A percentile compares a stretch with the other conserved stretches of the same genome.
Evolutionary conservation across 257 asterid species (phyloP).

Genomic region (Euphrasia confusa): DNA sequence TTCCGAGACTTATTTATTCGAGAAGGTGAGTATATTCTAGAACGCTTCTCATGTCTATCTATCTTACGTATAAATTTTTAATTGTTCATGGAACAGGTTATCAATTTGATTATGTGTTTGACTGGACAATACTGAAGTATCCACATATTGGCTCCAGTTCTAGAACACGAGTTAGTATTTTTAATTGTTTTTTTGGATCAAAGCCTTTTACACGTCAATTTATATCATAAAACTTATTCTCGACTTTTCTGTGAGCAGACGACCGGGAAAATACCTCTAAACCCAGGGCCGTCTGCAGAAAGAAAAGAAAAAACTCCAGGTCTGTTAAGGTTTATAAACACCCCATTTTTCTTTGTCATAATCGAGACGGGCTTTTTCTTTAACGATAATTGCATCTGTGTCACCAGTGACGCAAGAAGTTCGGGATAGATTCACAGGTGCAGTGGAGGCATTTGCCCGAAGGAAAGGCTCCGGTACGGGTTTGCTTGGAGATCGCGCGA

Average conservation of each 20-base stretch:
- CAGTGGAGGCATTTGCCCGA: conserved; percentile 55
- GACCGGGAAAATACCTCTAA: conserved; percentile 49
- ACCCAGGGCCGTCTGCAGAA: conserved; percentile 55
- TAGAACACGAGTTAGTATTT: conserved; percentile 46
- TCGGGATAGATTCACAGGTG: conserved; percentile 57
- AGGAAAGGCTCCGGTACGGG: conserved; percentile 47
- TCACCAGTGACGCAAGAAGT: conserved; percentile 57
- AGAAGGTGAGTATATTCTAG: conserved; percentile 45
- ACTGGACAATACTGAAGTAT: conserved; percentile 80
- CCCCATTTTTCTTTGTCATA: not conserved
- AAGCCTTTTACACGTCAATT: not conserved
- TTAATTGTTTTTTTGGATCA: not conserved
- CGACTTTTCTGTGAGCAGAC: conserved; percentile 45
- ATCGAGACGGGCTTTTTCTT: no score
- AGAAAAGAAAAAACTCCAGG: conserved; percentile 68
- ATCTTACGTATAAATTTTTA: not conserved
- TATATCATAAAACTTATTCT: conserved; percentile 18
- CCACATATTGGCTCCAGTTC: conserved; percentile 81
- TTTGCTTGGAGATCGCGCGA: conserved; percentile 51
- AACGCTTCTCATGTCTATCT: not conserved
- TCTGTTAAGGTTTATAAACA: conserved; percentile 23
- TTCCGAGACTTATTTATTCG: conserved; percentile 81
- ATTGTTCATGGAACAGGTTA: conserved; percentile 46
- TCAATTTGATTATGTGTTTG: conserved; percentile 81
- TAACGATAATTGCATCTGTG: not conserved